Base-by-base conservation (phyloP, 306 rosid genomes). In the Rosa persica region DNA sequence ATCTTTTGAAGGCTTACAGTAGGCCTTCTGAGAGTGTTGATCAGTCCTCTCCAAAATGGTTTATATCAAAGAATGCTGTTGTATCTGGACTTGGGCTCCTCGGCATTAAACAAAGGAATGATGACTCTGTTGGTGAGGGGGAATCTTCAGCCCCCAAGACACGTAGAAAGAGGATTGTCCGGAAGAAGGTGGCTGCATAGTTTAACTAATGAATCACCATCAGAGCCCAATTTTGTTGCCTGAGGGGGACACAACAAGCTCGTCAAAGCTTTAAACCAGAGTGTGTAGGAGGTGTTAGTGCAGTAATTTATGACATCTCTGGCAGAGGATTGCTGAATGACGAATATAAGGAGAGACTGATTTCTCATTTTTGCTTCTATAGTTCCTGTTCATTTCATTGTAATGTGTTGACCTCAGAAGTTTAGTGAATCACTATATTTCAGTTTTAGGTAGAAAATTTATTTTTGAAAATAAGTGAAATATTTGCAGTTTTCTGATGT, bases 21-120 rank as follows among this genome's bases (percentile, higher is more conserved):
- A 91, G 97, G 85, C 89, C 92, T 76, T 79, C 94, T 60, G 90
- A 91, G 82, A 86, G 80, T 75, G 84, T 72, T 30, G 90, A 85
- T 40, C 67, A 52, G 15, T 70, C 88, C 17, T 87, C 97, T 74
- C 88, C 98, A 34, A 96, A 91, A 87, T 96, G 99, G 99, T 93
- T 93, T 62, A 96, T 96, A 84, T 96, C 98, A 27, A 96, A 91
- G 91, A 91, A 91, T 49, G 91, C 96, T 27, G 76, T 96, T 54
- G 90, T 93, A 77, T 96, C 99, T 72, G 98, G 99, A 58, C 99
- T 95, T n/a, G 99, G 98, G 34, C 93, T 96, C 77, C 89, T 93
- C 27, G 99, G 99, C 79, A 90, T 96, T 84, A 96, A 89, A 84
- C 96, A 96, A 64, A 81, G 85, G 13, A 89, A 81, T 74, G 73